Conservation (phyloP, 2,329 filamentous ascomycete species). For the Cladobotryum protrusum region DNA sequence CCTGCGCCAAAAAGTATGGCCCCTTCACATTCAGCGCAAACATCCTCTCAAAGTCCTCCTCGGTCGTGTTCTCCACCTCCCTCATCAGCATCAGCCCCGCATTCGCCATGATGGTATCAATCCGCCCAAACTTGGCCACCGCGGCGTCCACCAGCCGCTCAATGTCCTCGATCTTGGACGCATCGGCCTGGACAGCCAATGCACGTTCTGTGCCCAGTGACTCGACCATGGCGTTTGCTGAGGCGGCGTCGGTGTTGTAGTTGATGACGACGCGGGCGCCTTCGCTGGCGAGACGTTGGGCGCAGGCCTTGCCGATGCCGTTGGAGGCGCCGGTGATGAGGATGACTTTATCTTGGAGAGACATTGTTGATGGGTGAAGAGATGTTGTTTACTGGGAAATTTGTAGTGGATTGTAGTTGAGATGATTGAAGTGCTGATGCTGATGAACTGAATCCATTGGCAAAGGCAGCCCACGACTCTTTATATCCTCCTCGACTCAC, state of each 20-base stretch:
- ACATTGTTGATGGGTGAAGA: conserved; percentile 15
- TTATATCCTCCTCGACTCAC: too few species aligned
- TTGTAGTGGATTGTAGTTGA: background rate
- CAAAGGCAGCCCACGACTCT: too few species aligned
- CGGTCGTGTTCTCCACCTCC: conserved; percentile 42
- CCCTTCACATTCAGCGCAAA: conserved; percentile 53
- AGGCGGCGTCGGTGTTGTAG: conserved; percentile 41
- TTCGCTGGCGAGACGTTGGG: conserved; percentile 48
- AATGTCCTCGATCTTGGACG: conserved; percentile 38
- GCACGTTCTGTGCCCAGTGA: conserved; percentile 42
- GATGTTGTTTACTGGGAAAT: background rate
- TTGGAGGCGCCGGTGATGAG: conserved; percentile 51
- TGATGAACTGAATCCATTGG: too few species aligned
- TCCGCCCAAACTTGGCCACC: conserved; percentile 44
- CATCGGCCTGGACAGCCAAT: conserved; percentile 52
- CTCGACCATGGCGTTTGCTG: conserved; percentile 41
- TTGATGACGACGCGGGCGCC: conserved; percentile 55
- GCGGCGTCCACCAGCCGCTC: conserved; percentile 43
- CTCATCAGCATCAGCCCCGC: conserved; percentile 46
- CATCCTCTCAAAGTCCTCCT: conserved; percentile 43
- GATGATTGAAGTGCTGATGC: too few species aligned
- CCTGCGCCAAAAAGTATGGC: conserved; percentile 46
- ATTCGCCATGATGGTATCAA: conserved; percentile 54
- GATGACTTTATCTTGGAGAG: conserved; percentile 33
- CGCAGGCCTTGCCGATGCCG: conserved; percentile 54